Evolutionary conservation across 2,329 filamentous ascomycete genomes (phyloP), one percentile per base, ranked within the genome.

Genomic region (Claviceps quebecensis): DNA sequence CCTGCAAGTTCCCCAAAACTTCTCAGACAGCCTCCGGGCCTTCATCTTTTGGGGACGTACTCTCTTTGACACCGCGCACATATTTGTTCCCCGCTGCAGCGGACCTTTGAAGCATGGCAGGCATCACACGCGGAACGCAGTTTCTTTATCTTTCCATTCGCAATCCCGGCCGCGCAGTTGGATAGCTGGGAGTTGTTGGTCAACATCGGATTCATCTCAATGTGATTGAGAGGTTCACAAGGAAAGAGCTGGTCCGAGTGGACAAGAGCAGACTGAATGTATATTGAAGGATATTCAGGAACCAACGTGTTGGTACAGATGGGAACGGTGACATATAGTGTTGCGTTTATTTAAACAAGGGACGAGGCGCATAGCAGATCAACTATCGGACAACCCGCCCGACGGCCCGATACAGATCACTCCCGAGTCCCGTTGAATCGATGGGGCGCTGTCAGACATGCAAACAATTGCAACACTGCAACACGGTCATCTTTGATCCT

Each of bases 91-190:
- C 48, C 48, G 36, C 48, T 41, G 29, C 48, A 53, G 16, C 52
- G 52, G 14, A 53, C 44, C 47, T 53, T 53, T 34, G 51, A 47
- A 23, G 41, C 44, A 44, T 53, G 51, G 9, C 51, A 53, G 11
- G 51, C 39, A 49, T 53, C 51, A 29, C 51, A 53, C 11, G 51
- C 51, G 19, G 47, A 50, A 22, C 51, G 51, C 16, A 53, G 51
- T 16, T 47, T 49, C 47, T 46, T 53, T 7, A 8, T 16, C 23
- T 36, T 47, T 13, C 22, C 26, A 11, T n/a, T 47, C 4, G 6
- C 45, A 19, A 4, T 13, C 8, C n/a, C 19, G 4, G n/a, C 8
- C 40, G 40, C 8, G 8, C 8, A 13, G 40, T 19, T 14, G 40
- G 9, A 23, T 11, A 5, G 17, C 19, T 23, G 14, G 4, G 40